A percentile compares a stretch with the other conserved stretches of the same genome.
phyloP scores from a whole-genome alignment of 495 filamentous ascomycete genomes.

The Neurospora sp. region DNA sequence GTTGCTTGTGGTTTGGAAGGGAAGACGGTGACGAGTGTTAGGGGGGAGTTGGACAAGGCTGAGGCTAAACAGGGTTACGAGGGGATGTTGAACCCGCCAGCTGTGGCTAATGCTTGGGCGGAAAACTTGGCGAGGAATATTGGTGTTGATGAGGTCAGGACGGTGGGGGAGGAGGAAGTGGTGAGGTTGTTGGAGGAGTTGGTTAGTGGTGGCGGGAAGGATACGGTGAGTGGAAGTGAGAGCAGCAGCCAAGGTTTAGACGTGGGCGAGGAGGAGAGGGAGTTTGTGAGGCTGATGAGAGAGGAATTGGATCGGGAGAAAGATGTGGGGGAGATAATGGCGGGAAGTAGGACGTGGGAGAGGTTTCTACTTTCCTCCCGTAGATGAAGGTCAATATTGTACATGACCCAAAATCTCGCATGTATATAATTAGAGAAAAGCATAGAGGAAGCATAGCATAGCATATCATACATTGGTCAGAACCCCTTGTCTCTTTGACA shows the following conservation, averaged over 20 bases:
- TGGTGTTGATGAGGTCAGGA: conserved; percentile 15
- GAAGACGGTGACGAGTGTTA: conserved; percentile 61
- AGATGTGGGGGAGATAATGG: background rate
- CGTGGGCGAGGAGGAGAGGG: conserved; percentile 7
- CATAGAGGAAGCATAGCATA: background rate
- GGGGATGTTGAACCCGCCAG: background rate
- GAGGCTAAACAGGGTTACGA: background rate
- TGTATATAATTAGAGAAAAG: background rate
- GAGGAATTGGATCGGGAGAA: background rate
- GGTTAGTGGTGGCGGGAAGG: background rate
- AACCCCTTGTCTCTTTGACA: background rate
- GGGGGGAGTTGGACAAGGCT: conserved; percentile 12
- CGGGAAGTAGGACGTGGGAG: background rate
- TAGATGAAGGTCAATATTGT: no score
- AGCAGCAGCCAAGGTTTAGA: no score
- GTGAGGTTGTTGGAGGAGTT: conserved; percentile 11
- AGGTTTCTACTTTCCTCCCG: no score
- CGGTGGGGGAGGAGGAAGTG: conserved; percentile 7
- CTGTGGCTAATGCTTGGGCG: conserved; percentile 12
- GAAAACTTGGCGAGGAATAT: conserved; percentile 15
- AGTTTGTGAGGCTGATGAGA: conserved; percentile 5
- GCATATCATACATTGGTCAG: background rate
- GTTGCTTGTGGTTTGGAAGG: conserved; percentile 80
- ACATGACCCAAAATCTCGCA: background rate
- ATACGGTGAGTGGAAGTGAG: background rate